Percentiles rank a stretch among this genome's conserved stretches.
Evolutionary conservation across 2,329 filamentous ascomycete species (phyloP).

Genomic region (Talaromyces marneffei): DNA sequence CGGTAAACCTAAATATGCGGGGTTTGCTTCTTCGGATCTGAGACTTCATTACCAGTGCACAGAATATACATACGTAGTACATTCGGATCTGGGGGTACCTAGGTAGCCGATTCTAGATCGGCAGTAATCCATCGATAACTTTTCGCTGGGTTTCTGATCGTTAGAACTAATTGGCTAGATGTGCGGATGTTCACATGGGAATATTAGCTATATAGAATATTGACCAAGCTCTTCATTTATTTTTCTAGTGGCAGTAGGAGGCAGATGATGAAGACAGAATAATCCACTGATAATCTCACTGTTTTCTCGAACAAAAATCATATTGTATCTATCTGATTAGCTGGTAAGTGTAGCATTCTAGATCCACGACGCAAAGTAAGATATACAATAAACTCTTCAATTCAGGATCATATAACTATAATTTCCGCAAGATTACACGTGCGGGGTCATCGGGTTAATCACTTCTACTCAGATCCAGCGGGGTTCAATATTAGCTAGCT

Average conservation of each 20-base stretch:
- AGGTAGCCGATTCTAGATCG: neutral
- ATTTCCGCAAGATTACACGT: neutral
- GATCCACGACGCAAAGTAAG: no score
- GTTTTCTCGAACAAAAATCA: no score
- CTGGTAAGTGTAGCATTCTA: no score
- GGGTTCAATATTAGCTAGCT: no score
- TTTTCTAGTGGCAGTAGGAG: no score
- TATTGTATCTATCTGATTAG: no score
- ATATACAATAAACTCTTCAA: no score
- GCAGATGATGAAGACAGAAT: no score
- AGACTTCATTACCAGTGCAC: neutral
- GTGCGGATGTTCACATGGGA: neutral
- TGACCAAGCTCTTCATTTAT: neutral
- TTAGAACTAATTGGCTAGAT: neutral
- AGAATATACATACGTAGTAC: neutral
- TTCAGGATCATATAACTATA: neutral
- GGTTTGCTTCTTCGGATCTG: neutral
- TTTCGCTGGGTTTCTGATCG: neutral
- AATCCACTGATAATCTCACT: no score
- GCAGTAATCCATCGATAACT: neutral
- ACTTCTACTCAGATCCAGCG: neutral
- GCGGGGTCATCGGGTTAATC: neutral
- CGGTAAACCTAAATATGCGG: neutral
- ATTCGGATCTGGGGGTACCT: neutral
- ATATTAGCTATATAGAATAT: neutral